phyloP scores from a whole-genome alignment of 164 flowering plant genomes.

The Macadamia integrifolia region DNA sequence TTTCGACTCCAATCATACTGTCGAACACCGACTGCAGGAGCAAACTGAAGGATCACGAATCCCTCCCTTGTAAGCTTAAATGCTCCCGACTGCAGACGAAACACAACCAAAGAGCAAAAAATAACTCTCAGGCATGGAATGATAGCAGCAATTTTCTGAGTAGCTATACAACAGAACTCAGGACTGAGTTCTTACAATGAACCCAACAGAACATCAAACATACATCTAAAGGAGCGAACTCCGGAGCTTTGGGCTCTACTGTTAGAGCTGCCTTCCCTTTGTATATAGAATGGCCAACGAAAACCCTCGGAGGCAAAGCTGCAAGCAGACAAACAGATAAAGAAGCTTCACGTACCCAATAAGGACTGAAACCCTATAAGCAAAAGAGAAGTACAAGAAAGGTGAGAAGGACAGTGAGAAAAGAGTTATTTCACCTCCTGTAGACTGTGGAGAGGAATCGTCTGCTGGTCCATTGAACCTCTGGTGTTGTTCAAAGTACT shows the following conservation, averaged over 20 bases:
- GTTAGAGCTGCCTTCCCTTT: slow-evolving; percentile 92
- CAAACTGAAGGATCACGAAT: slow-evolving; percentile 74
- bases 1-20: slow-evolving; percentile 91
- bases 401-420: background rate
- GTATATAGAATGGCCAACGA: slow-evolving; percentile 75
- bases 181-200: slow-evolving; percentile 13
- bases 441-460: slow-evolving; percentile 17
- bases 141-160: background rate
- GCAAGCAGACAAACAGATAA: slow-evolving; percentile 7
- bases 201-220: slow-evolving; percentile 19
- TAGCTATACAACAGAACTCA: background rate
- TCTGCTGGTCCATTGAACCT: slow-evolving; percentile 15
- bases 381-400: background rate
- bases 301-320: slow-evolving; percentile 47
- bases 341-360: background rate
- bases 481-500: slow-evolving; percentile 40
- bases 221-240: slow-evolving; percentile 75
- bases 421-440: slow-evolving; percentile 15
- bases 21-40: slow-evolving; percentile 71
- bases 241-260: slow-evolving; percentile 74
- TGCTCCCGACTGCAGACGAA: slow-evolving; percentile 71
- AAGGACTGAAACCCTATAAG: background rate
- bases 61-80: slow-evolving; percentile 75
- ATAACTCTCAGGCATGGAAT: background rate
- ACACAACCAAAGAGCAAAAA: background rate